Percentiles rank a stretch among this genome's conserved stretches.
phyloP scores from a whole-genome alignment of 352 stramenopile genomes.

The Phytophthora lateralis region DNA sequence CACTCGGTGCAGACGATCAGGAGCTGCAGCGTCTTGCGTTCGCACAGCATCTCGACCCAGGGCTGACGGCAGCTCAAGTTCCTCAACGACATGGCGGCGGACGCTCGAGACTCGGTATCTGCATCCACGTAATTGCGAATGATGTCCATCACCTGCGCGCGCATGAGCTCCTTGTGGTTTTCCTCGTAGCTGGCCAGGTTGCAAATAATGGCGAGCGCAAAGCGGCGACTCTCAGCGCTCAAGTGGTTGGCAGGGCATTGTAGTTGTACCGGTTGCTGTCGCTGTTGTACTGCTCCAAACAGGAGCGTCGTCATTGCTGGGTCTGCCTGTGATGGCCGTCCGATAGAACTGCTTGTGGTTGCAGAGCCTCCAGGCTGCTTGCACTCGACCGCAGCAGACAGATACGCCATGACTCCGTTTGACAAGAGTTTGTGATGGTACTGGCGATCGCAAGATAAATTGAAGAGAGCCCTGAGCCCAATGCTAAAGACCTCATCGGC shows the following conservation, averaged over 20 bases:
- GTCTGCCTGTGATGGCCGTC: conserved; percentile 2
- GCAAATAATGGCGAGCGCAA: conserved; percentile 73
- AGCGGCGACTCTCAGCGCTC: conserved; percentile 51
- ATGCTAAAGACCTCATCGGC: conserved; percentile 73
- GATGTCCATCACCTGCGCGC: conserved; percentile 67
- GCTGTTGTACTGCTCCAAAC: conserved; percentile 15
- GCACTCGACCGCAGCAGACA: conserved; percentile 53
- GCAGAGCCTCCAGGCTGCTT: conserved; percentile 15
- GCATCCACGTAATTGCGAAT: conserved; percentile 75
- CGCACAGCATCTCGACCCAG: conserved; percentile 84
- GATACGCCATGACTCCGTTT: conserved; percentile 75
- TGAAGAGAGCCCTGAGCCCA: conserved; percentile 77
- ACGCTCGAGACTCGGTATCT: conserved; percentile 72
- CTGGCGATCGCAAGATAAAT: conserved; percentile 68
- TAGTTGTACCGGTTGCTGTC: conserved; percentile 4
- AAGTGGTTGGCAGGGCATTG: conserved; percentile 28
- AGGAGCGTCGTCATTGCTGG: conserved; percentile 13
- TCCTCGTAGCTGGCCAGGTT: conserved; percentile 76
- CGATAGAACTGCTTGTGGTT: background rate
- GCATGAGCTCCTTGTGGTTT: conserved; percentile 86
- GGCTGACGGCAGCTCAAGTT: conserved; percentile 76
- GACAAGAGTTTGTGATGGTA: conserved; percentile 75
- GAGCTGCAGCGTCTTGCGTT: conserved; percentile 68
- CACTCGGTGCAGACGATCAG: conserved; percentile 59
- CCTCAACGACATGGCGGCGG: conserved; percentile 70